Base-by-base conservation (phyloP, 768 basidiomycete species). In the Amyloporia xantha region DNA sequence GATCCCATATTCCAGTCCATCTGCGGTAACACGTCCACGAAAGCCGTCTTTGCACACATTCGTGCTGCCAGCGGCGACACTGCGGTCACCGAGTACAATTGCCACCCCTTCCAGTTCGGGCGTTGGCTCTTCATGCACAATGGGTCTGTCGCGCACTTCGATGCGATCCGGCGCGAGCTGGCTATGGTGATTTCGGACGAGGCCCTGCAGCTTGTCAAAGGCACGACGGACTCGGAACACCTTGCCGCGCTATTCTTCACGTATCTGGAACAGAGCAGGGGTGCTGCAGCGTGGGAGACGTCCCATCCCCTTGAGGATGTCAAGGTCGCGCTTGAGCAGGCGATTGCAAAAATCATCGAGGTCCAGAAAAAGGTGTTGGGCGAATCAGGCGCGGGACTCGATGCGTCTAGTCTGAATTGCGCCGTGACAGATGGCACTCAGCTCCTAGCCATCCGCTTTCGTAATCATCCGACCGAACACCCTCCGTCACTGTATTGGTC, bases 401-500 rank as follows among this genome's bases (percentile, higher is more conserved):
- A 59, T 11, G 56, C 64, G 43, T 64, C 59, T 39, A 62, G 60
- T 35, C 44, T 66, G 46, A 68, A 66, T 51, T 43, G 66, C 39
- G 56, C 62, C 36, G 54, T 61, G 33, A 62, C 65, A 24, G 64
- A 64, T 41, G 67, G 67, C 40, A 48, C 58, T 33, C 62, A 63
- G 50, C 56, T 67, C 36, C 56, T 69, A 26, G 59, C 66, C 27
- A 54, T 64, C 12, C 58, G 68, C 15, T 68, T 61, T 54, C 54
- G 65, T 27, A 64, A 64, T 54, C 59, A 61, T 44, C 37, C 47
- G 17, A 61, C 54, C 11, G 50, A 63, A 48, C 66, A 67, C 41
- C 64, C 65, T 23, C 66, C 66, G 17, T 62, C 60, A 25, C 54
- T 67, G 48, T 67, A 67, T 54, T 56, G 58, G 41, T 66, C 66